Percentiles rank a stretch among this genome's conserved stretches.
Evolutionary conservation across 2,329 filamentous ascomycete species (phyloP).

Genomic region (Aspergillus eucalypticola): DNA sequence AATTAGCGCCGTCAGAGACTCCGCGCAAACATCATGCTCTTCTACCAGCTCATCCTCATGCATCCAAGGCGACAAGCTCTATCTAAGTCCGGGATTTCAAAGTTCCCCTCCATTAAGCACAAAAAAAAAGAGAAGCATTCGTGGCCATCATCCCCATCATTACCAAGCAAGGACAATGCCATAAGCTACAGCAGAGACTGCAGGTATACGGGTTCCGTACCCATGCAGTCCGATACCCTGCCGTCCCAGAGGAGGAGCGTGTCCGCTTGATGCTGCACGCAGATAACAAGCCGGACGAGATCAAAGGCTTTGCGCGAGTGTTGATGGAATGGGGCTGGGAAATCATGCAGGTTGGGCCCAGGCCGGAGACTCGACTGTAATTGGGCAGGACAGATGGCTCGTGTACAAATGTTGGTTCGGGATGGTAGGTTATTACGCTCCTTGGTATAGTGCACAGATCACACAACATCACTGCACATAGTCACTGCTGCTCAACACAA

Average conservation of each 20-base stretch:
- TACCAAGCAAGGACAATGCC: background rate
- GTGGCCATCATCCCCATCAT: slow-evolving; percentile 9
- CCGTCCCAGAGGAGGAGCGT: slow-evolving; percentile 2
- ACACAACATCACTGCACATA: too few relatives aligned
- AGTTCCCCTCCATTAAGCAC: background rate
- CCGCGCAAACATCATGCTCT: background rate
- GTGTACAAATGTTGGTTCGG: too few relatives aligned
- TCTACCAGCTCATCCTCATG: background rate
- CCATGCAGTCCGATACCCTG: slow-evolving; percentile 4
- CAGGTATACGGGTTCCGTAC: background rate
- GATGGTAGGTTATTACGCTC: too few relatives aligned
- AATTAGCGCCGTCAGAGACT: slow-evolving; percentile 8
- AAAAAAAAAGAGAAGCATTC: background rate
- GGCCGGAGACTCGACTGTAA: too few relatives aligned
- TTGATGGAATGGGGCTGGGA: slow-evolving; percentile 9
- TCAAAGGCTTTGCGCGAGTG: background rate
- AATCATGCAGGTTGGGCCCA: background rate
- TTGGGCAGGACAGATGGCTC: too few relatives aligned
- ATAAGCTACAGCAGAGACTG: background rate
- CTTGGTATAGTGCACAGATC: too few relatives aligned
- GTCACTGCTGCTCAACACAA: too few relatives aligned
- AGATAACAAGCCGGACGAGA: slow-evolving; percentile 8
- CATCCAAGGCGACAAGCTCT: too few relatives aligned
- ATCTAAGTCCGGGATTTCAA: background rate
- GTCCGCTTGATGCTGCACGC: slow-evolving; percentile 14